Conservation (phyloP, 768 basidiomycete species). For the Auricularia sp. region DNA sequence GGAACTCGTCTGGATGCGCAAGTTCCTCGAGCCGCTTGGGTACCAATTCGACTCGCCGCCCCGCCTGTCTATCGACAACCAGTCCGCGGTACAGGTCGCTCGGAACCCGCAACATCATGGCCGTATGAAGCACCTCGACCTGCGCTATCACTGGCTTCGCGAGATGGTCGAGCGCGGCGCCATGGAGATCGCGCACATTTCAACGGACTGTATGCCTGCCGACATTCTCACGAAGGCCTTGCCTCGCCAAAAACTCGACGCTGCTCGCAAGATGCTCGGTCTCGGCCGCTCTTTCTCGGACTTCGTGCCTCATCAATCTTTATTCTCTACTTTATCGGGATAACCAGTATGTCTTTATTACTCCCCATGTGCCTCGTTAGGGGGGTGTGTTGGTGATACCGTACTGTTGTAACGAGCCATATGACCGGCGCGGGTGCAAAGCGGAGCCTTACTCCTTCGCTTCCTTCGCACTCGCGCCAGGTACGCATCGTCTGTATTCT, state of each 20-base stretch:
- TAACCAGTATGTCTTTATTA: too few relatives aligned
- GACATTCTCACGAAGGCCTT: neutral
- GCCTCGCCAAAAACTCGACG: neutral
- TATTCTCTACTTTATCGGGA: too few relatives aligned
- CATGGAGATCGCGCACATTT: neutral
- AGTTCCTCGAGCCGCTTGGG: neutral
- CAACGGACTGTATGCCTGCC: neutral
- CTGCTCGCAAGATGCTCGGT: neutral
- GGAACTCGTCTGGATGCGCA: neutral
- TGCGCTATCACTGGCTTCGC: neutral
- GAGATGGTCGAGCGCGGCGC: neutral
- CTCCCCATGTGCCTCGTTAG: too few relatives aligned
- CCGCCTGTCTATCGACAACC: neutral
- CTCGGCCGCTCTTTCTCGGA: neutral
- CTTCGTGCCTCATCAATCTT: too few relatives aligned
- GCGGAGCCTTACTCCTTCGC: too few relatives aligned
- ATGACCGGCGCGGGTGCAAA: too few relatives aligned
- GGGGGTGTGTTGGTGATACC: too few relatives aligned
- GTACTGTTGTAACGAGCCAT: too few relatives aligned
- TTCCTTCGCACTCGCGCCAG: too few relatives aligned
- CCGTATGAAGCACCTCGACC: constrained; percentile 1
- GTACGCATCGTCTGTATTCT: too few relatives aligned
- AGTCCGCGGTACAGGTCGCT: neutral
- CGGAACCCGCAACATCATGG: neutral
- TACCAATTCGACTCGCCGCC: neutral